Base-by-base conservation (phyloP, 768 basidiomycete genomes). In the Mycena kentingensis region DNA sequence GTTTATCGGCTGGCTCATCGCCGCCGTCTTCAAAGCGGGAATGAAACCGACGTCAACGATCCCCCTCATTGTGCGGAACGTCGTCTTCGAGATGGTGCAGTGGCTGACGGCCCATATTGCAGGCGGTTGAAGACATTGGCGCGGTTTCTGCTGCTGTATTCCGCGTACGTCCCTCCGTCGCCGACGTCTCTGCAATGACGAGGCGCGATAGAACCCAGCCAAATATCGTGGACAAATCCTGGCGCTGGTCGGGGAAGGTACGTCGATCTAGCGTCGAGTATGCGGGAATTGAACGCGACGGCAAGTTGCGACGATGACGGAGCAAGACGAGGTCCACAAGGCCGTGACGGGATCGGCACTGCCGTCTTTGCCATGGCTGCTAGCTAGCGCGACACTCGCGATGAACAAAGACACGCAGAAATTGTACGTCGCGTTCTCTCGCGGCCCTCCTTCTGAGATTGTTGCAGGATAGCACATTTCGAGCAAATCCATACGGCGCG, bases 1-100 rank as follows among this genome's bases (percentile, higher is more conserved):
- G 3, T 49, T 58, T 11, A 60, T 69, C 21, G 70, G 70, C 10
- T 54, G 61, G 3, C 54, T 71, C 32, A 62, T 65, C 11, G 51
- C 54, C 12, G 52, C 54, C 15, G 63, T 68, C 2, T 31, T 71
- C 21, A 61, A 55, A 28, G 38, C 24, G 22, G 68, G 65, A 5
- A 53, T 70, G 16, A 61, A 64, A 42, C 49, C 57, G 13, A 58
- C 60, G 25, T 62, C 65, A 2, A 62, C 53, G 35, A n/a, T 66
- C 6, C 60, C 34, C 12, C 39, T 44, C 16, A 36, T 41, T 34
- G 46, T 55, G 10, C 8, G 31, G n/a, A n/a, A n/a, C n/a, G n/a
- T n/a, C n/a, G n/a, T n/a, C n/a, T n/a, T n/a, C n/a, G n/a, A n/a
- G n/a, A n/a, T n/a, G n/a, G n/a, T n/a, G n/a, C n/a, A n/a, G n/a